These are phyloP conservation scores for Wickerhamomyces sp. DNA, from an alignment of 1,139 yeast genomes.

Conservation along the genomic window DNA sequence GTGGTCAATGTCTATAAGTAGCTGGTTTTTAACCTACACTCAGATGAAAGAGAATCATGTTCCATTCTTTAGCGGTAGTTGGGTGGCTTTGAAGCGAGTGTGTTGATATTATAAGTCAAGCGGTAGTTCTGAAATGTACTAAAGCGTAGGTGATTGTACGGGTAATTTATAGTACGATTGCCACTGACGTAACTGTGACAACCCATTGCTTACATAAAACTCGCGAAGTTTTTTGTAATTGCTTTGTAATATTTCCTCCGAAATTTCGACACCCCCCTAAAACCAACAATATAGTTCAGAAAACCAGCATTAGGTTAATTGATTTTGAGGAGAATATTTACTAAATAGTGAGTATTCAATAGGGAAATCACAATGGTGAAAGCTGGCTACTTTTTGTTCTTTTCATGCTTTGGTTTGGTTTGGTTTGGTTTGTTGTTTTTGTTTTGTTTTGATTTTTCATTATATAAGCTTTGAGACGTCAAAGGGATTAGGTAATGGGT, in stretches of 20 bases:
- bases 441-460: conserved; percentile 1
- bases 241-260: conserved; percentile 9
- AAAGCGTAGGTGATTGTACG: too few relatives aligned
- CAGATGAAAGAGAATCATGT: too few relatives aligned
- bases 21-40: background rate
- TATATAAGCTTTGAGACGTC: conserved; percentile 1
- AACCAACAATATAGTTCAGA: background rate
- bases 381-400: background rate
- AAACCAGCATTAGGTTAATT: conserved; percentile 1
- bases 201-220: background rate
- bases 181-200: background rate
- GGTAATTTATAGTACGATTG: background rate
- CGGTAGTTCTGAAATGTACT: too few relatives aligned
- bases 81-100: too few relatives aligned
- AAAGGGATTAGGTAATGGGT: conserved; percentile 3
- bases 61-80: too few relatives aligned
- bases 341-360: background rate
- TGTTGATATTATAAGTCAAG: too few relatives aligned
- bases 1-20: conserved; percentile 51
- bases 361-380: background rate
- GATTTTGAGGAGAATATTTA: background rate
- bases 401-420: background rate
- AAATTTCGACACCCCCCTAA: background rate
- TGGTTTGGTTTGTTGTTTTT: background rate
- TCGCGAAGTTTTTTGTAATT: conserved; percentile 5